Base-by-base conservation (phyloP, 176 grass and related monocot genomes). In the Typha latifolia region DNA sequence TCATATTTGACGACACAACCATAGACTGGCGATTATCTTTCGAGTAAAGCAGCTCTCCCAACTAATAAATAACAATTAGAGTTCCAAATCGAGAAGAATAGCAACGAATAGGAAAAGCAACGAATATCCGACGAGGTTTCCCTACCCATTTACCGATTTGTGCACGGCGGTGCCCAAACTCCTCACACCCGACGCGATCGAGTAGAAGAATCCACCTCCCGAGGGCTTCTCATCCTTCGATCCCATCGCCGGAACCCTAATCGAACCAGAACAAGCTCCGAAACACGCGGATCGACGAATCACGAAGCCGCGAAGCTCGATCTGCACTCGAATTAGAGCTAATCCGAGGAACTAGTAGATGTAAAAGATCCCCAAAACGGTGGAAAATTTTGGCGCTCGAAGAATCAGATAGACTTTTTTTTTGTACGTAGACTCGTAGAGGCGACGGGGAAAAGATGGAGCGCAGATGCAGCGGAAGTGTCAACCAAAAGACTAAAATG, bases 81-180 rank as follows among this genome's bases (percentile, higher is more conserved):
- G 51, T 16, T 15, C 52, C 52, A 18, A 57, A 21, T 57, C 34
- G 19, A 18, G 52, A 18, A 57, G n/a, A 57, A 57, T 18, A 57
- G 19, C 2, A 56, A 57, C 52, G 52, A 57, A 37, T 37, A 37
- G 1, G 52, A 21, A 57, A 57, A 57, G 3, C 10, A 57, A 14
- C 4, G 10, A 8, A 57, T 15, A 57, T 57, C 51, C 51, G 51
- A 20, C 22, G 51, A 51, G 31, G n/a, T 20, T 57, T 69, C 69
- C 63, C 75, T 68, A 99, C 94, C 94, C 94, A 78, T 99, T 99
- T 53, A 99, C 89, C 5, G 94, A 93, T 66, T 93, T 99, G 52
- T 87, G 86, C 49, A 99, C 72, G 73, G 86, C 86, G 10, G 15
- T 85, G 26, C 94, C 77, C 81, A 34, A 93, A 76, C 64, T 90